These are phyloP conservation scores for Podospora appendiculata DNA, from an alignment of 495 filamentous ascomycete species.

Conservation along the genomic window DNA sequence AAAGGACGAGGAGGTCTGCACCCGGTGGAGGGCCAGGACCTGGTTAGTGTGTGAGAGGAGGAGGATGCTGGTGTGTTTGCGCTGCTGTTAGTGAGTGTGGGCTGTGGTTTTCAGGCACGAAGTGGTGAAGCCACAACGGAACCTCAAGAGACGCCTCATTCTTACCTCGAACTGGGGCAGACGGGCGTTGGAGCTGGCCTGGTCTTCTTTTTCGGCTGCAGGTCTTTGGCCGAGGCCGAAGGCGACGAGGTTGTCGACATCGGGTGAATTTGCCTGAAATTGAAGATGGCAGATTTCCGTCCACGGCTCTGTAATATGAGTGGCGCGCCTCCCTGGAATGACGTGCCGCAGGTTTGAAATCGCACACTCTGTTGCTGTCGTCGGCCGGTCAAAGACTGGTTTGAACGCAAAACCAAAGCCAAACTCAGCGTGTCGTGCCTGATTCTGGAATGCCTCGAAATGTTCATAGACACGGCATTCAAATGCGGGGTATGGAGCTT, in stretches of 20 bases:
- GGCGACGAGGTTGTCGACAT: neutral
- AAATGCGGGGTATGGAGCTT: too few species aligned
- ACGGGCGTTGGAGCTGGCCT: conserved; percentile 1
- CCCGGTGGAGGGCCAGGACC: conserved; percentile 80
- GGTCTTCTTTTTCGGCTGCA: neutral
- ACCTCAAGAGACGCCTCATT: too few species aligned
- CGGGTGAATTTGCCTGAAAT: neutral
- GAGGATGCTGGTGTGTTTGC: conserved; percentile 53
- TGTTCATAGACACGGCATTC: too few species aligned
- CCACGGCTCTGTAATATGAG: too few species aligned
- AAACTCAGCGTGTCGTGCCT: too few species aligned
- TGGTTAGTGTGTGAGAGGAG: conserved; percentile 80
- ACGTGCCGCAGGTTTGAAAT: too few species aligned
- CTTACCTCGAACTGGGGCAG: conserved; percentile 12
- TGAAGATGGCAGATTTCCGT: too few species aligned
- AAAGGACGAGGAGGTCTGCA: conserved; percentile 73
- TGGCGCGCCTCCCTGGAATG: too few species aligned
- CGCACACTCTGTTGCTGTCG: too few species aligned
- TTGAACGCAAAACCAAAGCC: too few species aligned
- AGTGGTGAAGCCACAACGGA: neutral
- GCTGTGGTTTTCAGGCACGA: neutral
- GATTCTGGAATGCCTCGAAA: too few species aligned
- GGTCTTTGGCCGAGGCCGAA: neutral
- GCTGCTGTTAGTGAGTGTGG: neutral
- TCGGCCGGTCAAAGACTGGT: too few species aligned